These are phyloP conservation scores for Pugionium cornutum DNA, from an alignment of 345 rosid species.

Conservation along the genomic window DNA sequence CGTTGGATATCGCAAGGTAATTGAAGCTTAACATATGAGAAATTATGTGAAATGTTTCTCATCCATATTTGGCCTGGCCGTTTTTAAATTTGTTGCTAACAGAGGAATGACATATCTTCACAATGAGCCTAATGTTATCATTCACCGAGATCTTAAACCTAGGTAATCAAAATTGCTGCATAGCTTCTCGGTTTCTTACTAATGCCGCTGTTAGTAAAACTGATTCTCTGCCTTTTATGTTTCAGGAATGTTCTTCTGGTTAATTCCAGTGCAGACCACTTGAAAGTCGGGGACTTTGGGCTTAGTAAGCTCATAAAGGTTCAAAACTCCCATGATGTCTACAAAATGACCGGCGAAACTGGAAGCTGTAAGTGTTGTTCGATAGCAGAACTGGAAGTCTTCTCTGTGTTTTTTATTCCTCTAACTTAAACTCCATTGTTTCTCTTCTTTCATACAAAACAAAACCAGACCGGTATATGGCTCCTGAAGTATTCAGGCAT, in stretches of 20 bases:
- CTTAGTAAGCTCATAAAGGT: conserved; percentile 96
- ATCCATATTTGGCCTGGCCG: conserved; percentile 1
- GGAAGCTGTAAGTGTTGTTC: conserved; percentile 84
- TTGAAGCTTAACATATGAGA: conserved; percentile 15
- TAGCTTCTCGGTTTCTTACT: not conserved
- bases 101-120: conserved; percentile 99
- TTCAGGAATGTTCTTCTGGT: conserved; percentile 95
- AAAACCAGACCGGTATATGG: conserved; percentile 94
- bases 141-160: conserved; percentile 94
- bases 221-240: not conserved
- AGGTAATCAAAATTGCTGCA: conserved; percentile 50
- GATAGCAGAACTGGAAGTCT: not conserved
- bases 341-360: conserved; percentile 99
- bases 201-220: not conserved
- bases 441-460: conserved; percentile 30
- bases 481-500: conserved; percentile 99
- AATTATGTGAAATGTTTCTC: conserved; percentile 15
- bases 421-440: conserved; percentile 34
- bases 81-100: conserved; percentile 32
- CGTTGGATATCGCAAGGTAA: conserved; percentile 93
- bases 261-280: conserved; percentile 89
- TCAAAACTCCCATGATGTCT: conserved; percentile 92
- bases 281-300: conserved; percentile 99
- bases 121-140: conserved; percentile 94
- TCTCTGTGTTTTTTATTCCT: not conserved